Evolutionary conservation across 768 basidiomycete species (phyloP), one percentile per base, ranked within the genome.

Genomic region (Termitomyces sp.): DNA sequence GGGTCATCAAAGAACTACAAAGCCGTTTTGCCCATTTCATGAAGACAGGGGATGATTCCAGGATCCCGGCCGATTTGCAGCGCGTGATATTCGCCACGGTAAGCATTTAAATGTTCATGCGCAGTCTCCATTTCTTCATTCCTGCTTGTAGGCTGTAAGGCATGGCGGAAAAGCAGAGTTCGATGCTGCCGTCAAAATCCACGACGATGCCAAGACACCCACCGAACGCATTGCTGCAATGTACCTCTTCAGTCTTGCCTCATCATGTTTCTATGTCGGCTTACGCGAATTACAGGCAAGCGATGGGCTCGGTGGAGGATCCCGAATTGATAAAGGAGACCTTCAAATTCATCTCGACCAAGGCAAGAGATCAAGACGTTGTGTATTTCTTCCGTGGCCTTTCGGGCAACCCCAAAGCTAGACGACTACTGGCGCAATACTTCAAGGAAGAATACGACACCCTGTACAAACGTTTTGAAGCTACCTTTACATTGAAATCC

Each of bases 1-100:
- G 91, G 49, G 88, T 91, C n/a, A 71, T 96, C 63, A 76, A 81
- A 49, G 89, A 93, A 68, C 75, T 96, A 53, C 75, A 78, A 64
- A 73, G 74, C 27, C 86, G 91, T 57, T 98, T 97, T 76, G 73
- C 76, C 37, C 74, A 81, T 31, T 93, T 86, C 69, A 70, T 88
- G 65, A 78, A 83, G 59, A 89, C 85, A 15, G 83, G 84, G 8
- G 90, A 96, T 67, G 84, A 88, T 65, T 87, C 87, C 0, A 76
- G 72, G 55, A 91, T 98, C 63, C 91, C 93, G 7, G 81, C 85
- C 30, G 95, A 98, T 73, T 73, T 98, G 48, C 81, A 88, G 63
- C 67, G 76, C 31, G 72, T 79, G 44, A 83, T 83, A 44, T 87
- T 78, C 70, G 64, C 68, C 31, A 77, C 73, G 53, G 88, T 89